Conservation (phyloP, 1,284 basidiomycete genomes). For the Trichosporon faecale region DNA sequence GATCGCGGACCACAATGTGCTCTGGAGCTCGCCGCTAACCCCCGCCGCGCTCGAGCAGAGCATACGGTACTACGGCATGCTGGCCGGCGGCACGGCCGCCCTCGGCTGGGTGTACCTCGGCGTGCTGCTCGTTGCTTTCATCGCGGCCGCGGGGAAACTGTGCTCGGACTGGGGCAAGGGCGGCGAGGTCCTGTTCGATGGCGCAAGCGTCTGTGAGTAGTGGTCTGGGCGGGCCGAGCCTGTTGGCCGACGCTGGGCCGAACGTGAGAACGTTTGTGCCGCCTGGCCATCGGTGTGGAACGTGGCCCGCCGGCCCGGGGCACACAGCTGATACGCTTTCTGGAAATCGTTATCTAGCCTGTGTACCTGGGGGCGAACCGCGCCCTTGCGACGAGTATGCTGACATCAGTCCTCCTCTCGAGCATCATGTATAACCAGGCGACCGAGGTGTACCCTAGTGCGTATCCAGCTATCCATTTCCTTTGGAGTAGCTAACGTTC, state of each 20-base stretch:
- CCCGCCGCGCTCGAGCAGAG: constrained; percentile 38
- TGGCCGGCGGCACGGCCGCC: constrained; percentile 31
- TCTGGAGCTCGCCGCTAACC: constrained; percentile 47
- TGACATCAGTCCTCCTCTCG: constrained; percentile 38
- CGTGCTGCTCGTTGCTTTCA: constrained; percentile 34
- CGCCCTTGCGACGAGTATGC: not conserved
- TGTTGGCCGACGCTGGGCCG: not conserved
- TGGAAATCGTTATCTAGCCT: no score
- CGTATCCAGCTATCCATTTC: constrained; percentile 11
- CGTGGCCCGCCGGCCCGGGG: no score
- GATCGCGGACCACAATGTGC: constrained; percentile 50
- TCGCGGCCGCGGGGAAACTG: constrained; percentile 35
- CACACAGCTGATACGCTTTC: not conserved
- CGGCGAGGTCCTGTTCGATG: constrained; percentile 49
- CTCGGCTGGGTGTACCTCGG: constrained; percentile 43
- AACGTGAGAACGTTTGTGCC: not conserved
- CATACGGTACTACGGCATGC: constrained; percentile 44
- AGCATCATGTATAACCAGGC: constrained; percentile 46
- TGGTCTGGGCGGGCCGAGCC: not conserved
- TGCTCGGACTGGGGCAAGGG: constrained; percentile 34
- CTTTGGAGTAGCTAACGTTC: not conserved
- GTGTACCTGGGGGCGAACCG: not conserved
- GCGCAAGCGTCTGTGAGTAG: constrained; percentile 43
- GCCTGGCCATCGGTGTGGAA: no score
- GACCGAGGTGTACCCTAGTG: constrained; percentile 43